phyloP scores from a whole-genome alignment of 169 alveolate species.

The Eimeria maxima region DNA sequence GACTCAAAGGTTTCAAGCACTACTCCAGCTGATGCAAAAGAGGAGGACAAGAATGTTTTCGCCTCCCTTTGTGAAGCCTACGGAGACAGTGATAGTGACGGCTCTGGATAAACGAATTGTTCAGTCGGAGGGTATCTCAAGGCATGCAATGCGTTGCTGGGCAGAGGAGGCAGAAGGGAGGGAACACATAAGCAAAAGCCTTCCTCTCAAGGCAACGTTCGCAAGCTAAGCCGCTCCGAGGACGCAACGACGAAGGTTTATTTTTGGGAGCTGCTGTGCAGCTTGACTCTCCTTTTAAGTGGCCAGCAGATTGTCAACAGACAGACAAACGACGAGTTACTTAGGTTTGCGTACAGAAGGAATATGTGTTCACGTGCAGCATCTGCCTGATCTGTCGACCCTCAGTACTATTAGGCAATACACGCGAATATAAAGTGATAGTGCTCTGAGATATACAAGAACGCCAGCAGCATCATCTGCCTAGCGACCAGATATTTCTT shows the following conservation, averaged over 20 bases:
- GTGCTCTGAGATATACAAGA: not conserved
- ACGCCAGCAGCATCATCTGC: not conserved
- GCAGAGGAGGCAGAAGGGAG: not conserved
- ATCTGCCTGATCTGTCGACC: not conserved
- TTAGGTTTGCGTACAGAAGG: no score
- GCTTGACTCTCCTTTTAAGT: not conserved
- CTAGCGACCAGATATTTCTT: not conserved
- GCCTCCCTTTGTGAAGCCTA: slow-evolving; percentile 58
- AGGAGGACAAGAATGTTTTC: not conserved
- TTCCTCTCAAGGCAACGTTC: not conserved
- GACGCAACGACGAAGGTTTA: not conserved
- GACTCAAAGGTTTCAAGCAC: not conserved
- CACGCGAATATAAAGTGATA: not conserved
- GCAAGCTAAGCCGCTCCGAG: not conserved
- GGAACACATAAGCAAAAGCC: not conserved
- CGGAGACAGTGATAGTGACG: slow-evolving; percentile 49
- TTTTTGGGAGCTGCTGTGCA: not conserved
- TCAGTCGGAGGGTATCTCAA: no score
- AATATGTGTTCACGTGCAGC: not conserved
- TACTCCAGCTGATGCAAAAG: not conserved
- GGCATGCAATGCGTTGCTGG: not conserved
- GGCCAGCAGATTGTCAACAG: not conserved
- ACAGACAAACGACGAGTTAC: not conserved
- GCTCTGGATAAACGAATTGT: not conserved
- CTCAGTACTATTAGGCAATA: not conserved